Percentiles rank a stretch among this genome's conserved stretches.
Evolutionary conservation across 2,329 filamentous ascomycete genomes (phyloP).

Genomic region (Colletotrichum echinochloae): DNA sequence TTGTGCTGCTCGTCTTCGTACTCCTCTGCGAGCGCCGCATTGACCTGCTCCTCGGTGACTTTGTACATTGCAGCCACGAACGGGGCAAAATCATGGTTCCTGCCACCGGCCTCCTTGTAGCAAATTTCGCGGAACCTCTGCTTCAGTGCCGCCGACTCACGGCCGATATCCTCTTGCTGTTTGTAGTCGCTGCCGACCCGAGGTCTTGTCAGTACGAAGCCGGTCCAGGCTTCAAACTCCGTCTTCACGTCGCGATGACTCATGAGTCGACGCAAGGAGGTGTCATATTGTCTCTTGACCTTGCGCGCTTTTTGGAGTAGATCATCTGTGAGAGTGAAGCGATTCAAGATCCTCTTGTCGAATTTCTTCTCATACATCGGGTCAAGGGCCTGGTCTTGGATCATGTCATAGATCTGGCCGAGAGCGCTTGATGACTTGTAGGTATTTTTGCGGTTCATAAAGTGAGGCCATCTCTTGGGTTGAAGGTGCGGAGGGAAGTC

Average conservation of each 20-base stretch:
- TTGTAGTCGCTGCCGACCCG: constrained; percentile 84
- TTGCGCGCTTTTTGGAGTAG: constrained; percentile 69
- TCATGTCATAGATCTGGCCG: constrained; percentile 84
- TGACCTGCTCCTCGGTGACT: constrained; percentile 79
- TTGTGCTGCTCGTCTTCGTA: constrained; percentile 48
- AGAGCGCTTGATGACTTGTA: constrained; percentile 80
- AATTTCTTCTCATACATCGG: constrained; percentile 81
- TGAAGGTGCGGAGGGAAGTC: constrained; percentile 70
- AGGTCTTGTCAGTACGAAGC: constrained; percentile 83
- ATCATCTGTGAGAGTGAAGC: constrained; percentile 65
- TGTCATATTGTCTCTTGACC: constrained; percentile 84
- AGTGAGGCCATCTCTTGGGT: constrained; percentile 82
- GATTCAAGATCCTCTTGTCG: constrained; percentile 77
- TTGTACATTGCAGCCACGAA: constrained; percentile 91
- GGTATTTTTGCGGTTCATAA: constrained; percentile 72
- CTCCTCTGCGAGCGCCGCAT: constrained; percentile 65
- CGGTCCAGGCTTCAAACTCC: constrained; percentile 93
- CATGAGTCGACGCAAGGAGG: constrained; percentile 81
- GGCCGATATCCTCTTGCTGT: constrained; percentile 83
- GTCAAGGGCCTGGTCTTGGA: constrained; percentile 74
- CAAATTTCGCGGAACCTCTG: constrained; percentile 76
- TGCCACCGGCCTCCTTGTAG: constrained; percentile 71
- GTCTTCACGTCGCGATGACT: constrained; percentile 84
- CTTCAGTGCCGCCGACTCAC: constrained; percentile 74
- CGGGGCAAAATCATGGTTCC: constrained; percentile 73